Base-by-base conservation (phyloP, 2,329 filamentous ascomycete species). In the Microcyclospora pomicola region DNA sequence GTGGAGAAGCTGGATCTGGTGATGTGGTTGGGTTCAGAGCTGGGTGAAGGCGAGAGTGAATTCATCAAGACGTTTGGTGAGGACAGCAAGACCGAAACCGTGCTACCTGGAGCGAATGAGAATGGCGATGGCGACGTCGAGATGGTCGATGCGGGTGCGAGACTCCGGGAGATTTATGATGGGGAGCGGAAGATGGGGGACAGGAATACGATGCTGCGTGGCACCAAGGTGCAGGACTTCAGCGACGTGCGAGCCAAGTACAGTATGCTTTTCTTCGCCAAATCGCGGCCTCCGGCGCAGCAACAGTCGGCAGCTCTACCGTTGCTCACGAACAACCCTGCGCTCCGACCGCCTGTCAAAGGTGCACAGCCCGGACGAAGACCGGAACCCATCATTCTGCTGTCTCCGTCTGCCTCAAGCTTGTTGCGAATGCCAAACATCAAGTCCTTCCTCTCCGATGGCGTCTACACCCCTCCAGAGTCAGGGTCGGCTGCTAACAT, bases 351-450 rank as follows among this genome's bases (percentile, higher is more conserved):
- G 31, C 43, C 54, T 14, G 43, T 53, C 36, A 58, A 65, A 40
- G 57, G 59, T 34, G 42, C 56, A 16, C 43, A 48, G 14, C 38
- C 49, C 6, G 58, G 58, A 34, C 69, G 73, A 36, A 65, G 71
- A 28, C 67, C 68, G 30, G 72, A 94, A 57, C 91, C 91, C 35
- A 98, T 98, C 62, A 95, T 98, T 59, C 78, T 98, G 19, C 79
- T 98, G 43, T 96, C 91, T 0, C 91, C 91, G 1, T 96, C 88
- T 1, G 91, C 88, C 9, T 95, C 88, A 2, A 92, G 87, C 2
- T 76, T 96, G 35, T 77, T 98, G 29, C 86, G 88, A 59, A 85
- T 96, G 75, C 82, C 84, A 37, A 98, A 98, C 59, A 85, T 92
- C 61, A 92, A 93, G 56, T 79, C 82, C 24, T 96, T 98, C 69